Evolutionary conservation across 108 stramenopile genomes (phyloP), one percentile per base, ranked within the genome.

Genomic region (Cyclotella sp.): DNA sequence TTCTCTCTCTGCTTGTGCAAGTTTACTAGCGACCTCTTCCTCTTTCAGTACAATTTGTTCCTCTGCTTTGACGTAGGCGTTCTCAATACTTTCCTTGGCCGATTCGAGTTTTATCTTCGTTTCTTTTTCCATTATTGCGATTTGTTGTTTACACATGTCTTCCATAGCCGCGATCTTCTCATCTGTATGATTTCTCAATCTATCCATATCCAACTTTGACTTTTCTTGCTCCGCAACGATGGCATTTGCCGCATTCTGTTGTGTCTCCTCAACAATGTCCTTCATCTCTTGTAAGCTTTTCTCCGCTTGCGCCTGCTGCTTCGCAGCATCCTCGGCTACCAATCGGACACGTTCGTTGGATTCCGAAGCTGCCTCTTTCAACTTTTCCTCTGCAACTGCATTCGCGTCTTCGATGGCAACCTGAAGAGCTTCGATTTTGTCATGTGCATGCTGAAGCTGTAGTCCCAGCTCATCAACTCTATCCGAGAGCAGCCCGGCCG

Each of bases 401-500:
- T 47, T n/a, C 2, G 22, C 59, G 10, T 79, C 60, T 13, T n/a
- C 72, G 26, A 83, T 24, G 19, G 18, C 51, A 51, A 53, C 14
- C 51, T 69, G 57, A 19, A 75, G 52, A n/a, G 24, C 40, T 7
- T 74, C 64, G 16, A 84, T 67, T 47, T 68, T 26, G 16, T 69
- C 66, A 9, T 59, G 42, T 7, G 79, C 62, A 3, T 34, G 34
- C 39, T 84, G 59, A 6, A 84, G 70, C 43, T 67, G 60, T 15
- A 40, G 41, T n/a, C n/a, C 60, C 24, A 84, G 42, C 28, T 82
- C 79, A 43, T 75, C 80, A 53, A 85, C 64, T 49, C 69, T 67
- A 26, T 70, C 67, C n/a, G 76, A 67, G 11, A 77, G 65, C 12
- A 77, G 30, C 27, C 52, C 34, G 7, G 76, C 79, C 28, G 79